A percentile compares a stretch with the other conserved stretches of the same genome.
Conservation (phyloP, 495 filamentous ascomycete genomes). For the Aspergillus incahuasiensis region DNA sequence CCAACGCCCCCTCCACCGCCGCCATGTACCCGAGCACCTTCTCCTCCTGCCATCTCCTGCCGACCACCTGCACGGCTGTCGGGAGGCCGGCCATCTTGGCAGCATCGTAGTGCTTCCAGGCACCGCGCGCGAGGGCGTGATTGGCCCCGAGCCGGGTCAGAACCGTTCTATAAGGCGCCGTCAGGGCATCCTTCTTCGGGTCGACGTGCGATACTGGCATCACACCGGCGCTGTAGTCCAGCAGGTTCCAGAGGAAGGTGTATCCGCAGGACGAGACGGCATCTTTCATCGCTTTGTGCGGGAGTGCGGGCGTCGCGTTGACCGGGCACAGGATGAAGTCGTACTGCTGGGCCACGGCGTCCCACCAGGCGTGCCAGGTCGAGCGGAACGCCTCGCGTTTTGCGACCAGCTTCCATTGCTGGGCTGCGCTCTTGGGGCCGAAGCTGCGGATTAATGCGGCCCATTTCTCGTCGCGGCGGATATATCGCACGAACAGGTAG, state of each 20-base stretch:
- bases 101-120: constrained; percentile 85
- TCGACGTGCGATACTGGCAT: constrained; percentile 86
- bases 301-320: constrained; percentile 87
- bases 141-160: constrained; percentile 42
- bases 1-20: constrained; percentile 66
- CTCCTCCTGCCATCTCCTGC: constrained; percentile 82
- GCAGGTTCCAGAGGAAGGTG: constrained; percentile 91
- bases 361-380: constrained; percentile 81
- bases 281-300: constrained; percentile 79
- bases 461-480: constrained; percentile 70
- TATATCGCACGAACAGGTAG: constrained; percentile 82
- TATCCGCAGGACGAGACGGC: constrained; percentile 89
- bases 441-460: constrained; percentile 71
- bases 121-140: constrained; percentile 74
- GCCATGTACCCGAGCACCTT: constrained; percentile 86
- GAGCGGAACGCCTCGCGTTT: constrained; percentile 72
- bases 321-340: constrained; percentile 83
- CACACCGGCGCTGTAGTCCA: constrained; percentile 85
- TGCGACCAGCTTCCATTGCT: constrained; percentile 78
- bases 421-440: constrained; percentile 61
- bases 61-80: constrained; percentile 82
- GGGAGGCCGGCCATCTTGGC: constrained; percentile 80
- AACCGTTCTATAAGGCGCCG: constrained; percentile 47
- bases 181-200: constrained; percentile 59
- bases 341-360: constrained; percentile 54